Conservation (phyloP, 2,329 filamentous ascomycete genomes). For the Talaromyces sp. region DNA sequence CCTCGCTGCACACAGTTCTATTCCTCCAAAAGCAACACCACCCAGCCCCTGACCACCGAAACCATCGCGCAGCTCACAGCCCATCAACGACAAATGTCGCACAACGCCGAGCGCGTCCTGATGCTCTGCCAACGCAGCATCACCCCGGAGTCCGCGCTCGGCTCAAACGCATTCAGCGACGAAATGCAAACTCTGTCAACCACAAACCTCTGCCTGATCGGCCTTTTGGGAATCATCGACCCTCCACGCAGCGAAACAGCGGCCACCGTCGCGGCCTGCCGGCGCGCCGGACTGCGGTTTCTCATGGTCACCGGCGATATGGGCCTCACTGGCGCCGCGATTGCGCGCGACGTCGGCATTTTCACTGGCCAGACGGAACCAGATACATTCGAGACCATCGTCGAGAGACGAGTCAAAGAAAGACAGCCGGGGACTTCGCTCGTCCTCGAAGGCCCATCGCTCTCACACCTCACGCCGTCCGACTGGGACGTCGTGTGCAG, state of each 20-base stretch:
- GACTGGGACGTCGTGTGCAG: constrained; percentile 63
- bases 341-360: constrained; percentile 39
- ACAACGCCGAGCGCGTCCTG: constrained; percentile 65
- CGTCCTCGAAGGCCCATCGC: constrained; percentile 61
- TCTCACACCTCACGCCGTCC: constrained; percentile 59
- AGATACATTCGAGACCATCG: constrained; percentile 44
- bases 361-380: constrained; percentile 42
- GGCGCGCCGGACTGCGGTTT: constrained; percentile 33
- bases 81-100: constrained; percentile 64
- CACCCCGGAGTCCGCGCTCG: constrained; percentile 35
- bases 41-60: constrained; percentile 46
- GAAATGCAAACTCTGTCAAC: constrained; percentile 41
- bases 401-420: not conserved
- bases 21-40: constrained; percentile 52
- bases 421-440: constrained; percentile 42
- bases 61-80: constrained; percentile 49
- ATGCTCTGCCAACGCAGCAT: constrained; percentile 61
- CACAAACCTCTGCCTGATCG: constrained; percentile 44
- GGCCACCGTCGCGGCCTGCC: constrained; percentile 29
- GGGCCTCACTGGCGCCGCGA: constrained; percentile 35
- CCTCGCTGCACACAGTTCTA: constrained; percentile 57
- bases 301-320: constrained; percentile 43
- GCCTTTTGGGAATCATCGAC: constrained; percentile 47
- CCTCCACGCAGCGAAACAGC: constrained; percentile 34
- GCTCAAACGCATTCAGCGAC: constrained; percentile 48